These are phyloP conservation scores for Xylariaceae sp. DNA, from an alignment of 2,329 filamentous ascomycete genomes.

Conservation along the genomic window DNA sequence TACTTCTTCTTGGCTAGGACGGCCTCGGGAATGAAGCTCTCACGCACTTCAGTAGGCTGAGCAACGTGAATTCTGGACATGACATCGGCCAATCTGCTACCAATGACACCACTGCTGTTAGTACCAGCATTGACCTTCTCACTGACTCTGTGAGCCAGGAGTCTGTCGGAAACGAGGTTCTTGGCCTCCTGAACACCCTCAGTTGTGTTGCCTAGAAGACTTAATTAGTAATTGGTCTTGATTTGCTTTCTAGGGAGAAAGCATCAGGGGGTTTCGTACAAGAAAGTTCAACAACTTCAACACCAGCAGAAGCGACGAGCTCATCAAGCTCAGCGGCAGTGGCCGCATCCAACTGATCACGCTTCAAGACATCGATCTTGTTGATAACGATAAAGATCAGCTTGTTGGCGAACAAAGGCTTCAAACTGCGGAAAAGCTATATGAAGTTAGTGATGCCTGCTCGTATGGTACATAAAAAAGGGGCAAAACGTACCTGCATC, in stretches of 20 bases:
- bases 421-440: slow-evolving; percentile 84
- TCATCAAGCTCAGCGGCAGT: slow-evolving; percentile 71
- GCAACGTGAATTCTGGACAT: slow-evolving; percentile 95
- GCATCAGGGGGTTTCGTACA: slow-evolving; percentile 42
- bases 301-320: slow-evolving; percentile 79
- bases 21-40: slow-evolving; percentile 84
- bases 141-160: slow-evolving; percentile 87
- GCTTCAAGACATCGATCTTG: slow-evolving; percentile 90
- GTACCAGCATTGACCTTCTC: slow-evolving; percentile 95
- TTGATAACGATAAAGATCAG: slow-evolving; percentile 95
- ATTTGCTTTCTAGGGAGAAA: not conserved
- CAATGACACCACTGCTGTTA: slow-evolving; percentile 66
- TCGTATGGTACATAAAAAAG: not conserved
- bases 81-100: slow-evolving; percentile 80
- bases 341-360: slow-evolving; percentile 78
- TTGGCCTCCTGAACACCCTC: slow-evolving; percentile 94
- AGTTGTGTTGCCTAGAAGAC: slow-evolving; percentile 59
- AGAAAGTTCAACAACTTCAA: slow-evolving; percentile 87
- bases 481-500: slow-evolving; percentile 51
- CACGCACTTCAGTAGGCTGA: slow-evolving; percentile 74
- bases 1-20: slow-evolving; percentile 79
- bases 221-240: not conserved
- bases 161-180: slow-evolving; percentile 86
- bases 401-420: slow-evolving; percentile 95
- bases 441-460: slow-evolving; percentile 6